phyloP scores from a whole-genome alignment of 1,139 yeast species.

The Lodderomyces parapsilosis region DNA sequence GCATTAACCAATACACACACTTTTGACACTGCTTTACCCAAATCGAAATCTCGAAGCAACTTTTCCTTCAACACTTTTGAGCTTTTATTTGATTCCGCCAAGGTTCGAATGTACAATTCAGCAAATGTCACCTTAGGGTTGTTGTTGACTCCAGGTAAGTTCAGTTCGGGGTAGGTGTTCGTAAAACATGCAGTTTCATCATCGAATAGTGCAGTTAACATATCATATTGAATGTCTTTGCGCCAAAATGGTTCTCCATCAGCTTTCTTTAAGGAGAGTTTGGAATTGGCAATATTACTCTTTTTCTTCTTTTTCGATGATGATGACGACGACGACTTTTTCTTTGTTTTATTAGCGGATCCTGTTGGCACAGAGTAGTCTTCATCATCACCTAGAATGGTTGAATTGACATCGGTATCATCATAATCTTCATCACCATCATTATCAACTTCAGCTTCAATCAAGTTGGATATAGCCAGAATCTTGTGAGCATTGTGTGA shows the following conservation, averaged over 20 bases:
- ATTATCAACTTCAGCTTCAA: slow-evolving; percentile 6
- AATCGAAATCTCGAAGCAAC: slow-evolving; percentile 57
- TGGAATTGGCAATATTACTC: slow-evolving; percentile 18
- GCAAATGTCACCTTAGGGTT: slow-evolving; percentile 67
- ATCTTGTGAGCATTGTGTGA: slow-evolving; percentile 1
- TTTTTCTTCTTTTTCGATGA: slow-evolving; percentile 11
- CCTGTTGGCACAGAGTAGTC: slow-evolving; percentile 12
- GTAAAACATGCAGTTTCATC: slow-evolving; percentile 68
- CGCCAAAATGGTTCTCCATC: slow-evolving; percentile 96
- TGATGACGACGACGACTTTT: slow-evolving; percentile 3
- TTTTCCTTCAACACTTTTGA: slow-evolving; percentile 82
- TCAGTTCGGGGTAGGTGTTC: slow-evolving; percentile 47
- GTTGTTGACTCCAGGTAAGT: slow-evolving; percentile 35
- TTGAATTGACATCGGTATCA: slow-evolving; percentile 16
- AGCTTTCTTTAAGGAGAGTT: slow-evolving; percentile 60
- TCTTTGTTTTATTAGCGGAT: slow-evolving; percentile 1
- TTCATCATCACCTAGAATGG: slow-evolving; percentile 17
- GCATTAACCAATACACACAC: slow-evolving; percentile 85
- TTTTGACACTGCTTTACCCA: slow-evolving; percentile 74
- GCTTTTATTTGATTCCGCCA: slow-evolving; percentile 81
- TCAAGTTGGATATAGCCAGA: slow-evolving; percentile 9
- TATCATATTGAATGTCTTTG: slow-evolving; percentile 82
- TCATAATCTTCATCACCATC: slow-evolving; percentile 15
- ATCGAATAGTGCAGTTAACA: slow-evolving; percentile 62
- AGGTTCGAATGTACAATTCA: slow-evolving; percentile 78